Evolutionary conservation across 345 rosid species (phyloP), one percentile per base, ranked within the genome.

Genomic region (Anastatica hierochuntica): DNA sequence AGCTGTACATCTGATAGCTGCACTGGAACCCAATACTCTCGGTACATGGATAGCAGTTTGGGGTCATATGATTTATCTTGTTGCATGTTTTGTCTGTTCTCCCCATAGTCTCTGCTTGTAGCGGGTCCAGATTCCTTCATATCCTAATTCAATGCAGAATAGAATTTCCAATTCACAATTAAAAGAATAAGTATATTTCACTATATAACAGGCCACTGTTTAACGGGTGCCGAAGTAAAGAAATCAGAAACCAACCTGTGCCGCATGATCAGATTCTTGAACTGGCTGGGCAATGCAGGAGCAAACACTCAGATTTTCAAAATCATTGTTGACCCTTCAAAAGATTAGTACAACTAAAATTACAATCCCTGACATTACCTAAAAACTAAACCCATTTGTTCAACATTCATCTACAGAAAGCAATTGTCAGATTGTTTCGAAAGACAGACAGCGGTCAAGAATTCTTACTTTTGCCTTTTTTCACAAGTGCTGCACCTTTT

Each of bases 21-120:
- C 30, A 76, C 85, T 37, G 98, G 98, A 62, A 92, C 83, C 98
- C 97, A 88, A 52, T 78, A 88, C 77, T 92, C 98, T 4, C 60
- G 47, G 74, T 82, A 79, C 70, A 75, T 65, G 21, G 81, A 79
- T 11, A 75, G 79, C 10, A 45, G 51, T 71, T 68, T 78, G 76
- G 74, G 56, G 7, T 64, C 76, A 57, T 63, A 36, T 64, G 72
- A 39, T 43, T 40, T 71, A 45, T 39, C 43, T 6, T 17, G 55
- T 64, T 66, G 72, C 7, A 53, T 49, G 37, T 46, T 55, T 48
- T 39, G 27, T 40, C 35, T 15, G 51, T 49, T 56, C 54, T 74
- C 76, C 64, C 37, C 70, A 52, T 20, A 37, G 54, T 63, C 67
- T 42, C 34, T 45, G 59, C 53, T 49, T 37, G 58, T 47, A 63